Evolutionary conservation across 768 basidiomycete genomes (phyloP).

Genomic region (Phaeotremella skinneri): DNA sequence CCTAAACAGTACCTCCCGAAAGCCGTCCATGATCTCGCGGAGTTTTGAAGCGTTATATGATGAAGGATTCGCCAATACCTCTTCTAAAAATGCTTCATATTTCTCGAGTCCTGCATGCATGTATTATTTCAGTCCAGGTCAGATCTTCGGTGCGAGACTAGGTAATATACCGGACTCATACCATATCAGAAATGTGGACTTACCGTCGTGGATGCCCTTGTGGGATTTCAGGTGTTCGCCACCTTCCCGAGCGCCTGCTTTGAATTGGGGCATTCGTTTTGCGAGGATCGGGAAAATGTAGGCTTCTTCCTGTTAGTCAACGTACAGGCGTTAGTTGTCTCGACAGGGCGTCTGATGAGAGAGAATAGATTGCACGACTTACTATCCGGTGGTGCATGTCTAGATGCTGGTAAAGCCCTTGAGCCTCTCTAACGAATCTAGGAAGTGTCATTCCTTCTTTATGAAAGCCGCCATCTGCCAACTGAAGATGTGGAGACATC

Average conservation of each 20-base stretch:
- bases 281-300: conserved; percentile 52
- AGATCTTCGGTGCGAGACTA: background rate
- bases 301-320: conserved; percentile 34
- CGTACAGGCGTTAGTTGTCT: background rate
- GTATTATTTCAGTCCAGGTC: background rate
- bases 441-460: conserved; percentile 39
- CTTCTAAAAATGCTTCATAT: conserved; percentile 38
- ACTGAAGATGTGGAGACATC: conserved; percentile 13
- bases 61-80: conserved; percentile 29
- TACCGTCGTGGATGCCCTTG: conserved; percentile 50
- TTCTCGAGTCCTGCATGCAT: conserved; percentile 37
- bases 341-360: background rate
- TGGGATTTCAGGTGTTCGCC: conserved; percentile 51
- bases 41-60: conserved; percentile 44
- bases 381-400: conserved; percentile 50
- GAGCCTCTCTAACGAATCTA: conserved; percentile 41
- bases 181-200: conserved; percentile 15
- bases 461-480: conserved; percentile 45
- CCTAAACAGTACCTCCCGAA: conserved; percentile 48
- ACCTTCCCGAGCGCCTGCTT: conserved; percentile 44
- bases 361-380: conserved; percentile 5
- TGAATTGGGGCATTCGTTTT: conserved; percentile 52
- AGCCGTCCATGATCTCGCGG: conserved; percentile 38
- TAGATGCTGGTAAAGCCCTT: conserved; percentile 36
- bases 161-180: background rate